Evolutionary conservation across 2,329 filamentous ascomycete genomes (phyloP).

Genomic region (Fonsecaea nubica): DNA sequence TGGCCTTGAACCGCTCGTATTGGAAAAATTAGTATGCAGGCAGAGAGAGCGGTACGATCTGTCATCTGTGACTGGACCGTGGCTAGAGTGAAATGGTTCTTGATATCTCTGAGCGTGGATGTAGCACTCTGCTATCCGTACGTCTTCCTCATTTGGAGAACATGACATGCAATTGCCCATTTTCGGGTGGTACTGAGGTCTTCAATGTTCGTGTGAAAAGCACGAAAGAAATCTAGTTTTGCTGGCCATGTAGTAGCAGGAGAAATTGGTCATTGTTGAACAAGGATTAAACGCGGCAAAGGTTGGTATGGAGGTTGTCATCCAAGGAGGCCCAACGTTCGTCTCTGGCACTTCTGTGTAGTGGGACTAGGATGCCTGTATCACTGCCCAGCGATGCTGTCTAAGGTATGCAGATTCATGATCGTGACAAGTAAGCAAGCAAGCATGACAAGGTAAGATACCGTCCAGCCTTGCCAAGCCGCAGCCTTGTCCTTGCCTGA

Average conservation of each 20-base stretch:
- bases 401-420: neutral
- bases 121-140: constrained; percentile 13
- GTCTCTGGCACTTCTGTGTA: no score
- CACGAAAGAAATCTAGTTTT: neutral
- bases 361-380: neutral
- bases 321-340: no score
- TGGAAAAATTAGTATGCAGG: neutral
- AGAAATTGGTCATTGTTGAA: neutral
- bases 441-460: neutral
- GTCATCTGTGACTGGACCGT: neutral
- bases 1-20: neutral
- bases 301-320: no score
- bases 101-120: constrained; percentile 18
- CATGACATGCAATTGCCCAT: constrained; percentile 18
- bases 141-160: constrained; percentile 15
- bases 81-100: constrained; percentile 3
- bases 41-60: neutral
- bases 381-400: neutral
- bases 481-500: neutral
- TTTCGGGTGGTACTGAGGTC: neutral
- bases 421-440: constrained; percentile 23
- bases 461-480: neutral
- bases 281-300: neutral
- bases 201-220: neutral
- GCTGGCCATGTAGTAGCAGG: neutral